A percentile compares a stretch with the other conserved stretches of the same genome.
Evolutionary conservation across 345 rosid genomes (phyloP).

Genomic region (Cardamine occulta): DNA sequence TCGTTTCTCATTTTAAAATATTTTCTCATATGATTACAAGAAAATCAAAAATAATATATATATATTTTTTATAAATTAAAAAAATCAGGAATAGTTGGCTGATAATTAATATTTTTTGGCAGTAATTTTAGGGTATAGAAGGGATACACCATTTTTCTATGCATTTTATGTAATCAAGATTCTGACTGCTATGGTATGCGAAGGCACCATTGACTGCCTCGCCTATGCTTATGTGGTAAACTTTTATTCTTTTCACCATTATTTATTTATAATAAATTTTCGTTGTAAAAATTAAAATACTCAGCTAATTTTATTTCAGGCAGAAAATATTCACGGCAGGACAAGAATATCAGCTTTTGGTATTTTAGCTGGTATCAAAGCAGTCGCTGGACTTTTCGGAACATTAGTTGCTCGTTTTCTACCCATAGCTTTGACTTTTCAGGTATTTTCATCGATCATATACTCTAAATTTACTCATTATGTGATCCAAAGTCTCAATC

Average conservation of each 20-base stretch:
- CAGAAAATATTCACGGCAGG: conserved; percentile 57
- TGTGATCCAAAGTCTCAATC: neutral
- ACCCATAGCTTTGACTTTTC: conserved; percentile 57
- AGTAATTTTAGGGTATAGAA: conserved; percentile 79
- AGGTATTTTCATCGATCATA: conserved; percentile 48
- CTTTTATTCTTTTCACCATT: neutral
- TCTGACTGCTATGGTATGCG: conserved; percentile 67
- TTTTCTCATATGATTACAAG: neutral
- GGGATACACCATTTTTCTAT: conserved; percentile 66
- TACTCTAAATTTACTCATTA: too few species aligned
- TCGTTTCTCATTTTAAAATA: too few species aligned
- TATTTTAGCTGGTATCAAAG: conserved; percentile 58
- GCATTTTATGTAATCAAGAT: conserved; percentile 62
- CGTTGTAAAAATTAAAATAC: neutral
- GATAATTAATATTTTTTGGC: conserved; percentile 31
- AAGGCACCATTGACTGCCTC: conserved; percentile 67
- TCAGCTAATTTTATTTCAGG: conserved; percentile 49
- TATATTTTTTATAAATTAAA: too few species aligned
- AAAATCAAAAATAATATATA: too few species aligned
- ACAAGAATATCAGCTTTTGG: conserved; percentile 72
- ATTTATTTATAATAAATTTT: neutral
- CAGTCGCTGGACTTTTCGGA: conserved; percentile 59
- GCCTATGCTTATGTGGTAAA: conserved; percentile 88
- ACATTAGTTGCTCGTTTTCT: conserved; percentile 79
- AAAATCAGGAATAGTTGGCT: too few species aligned